phyloP scores from a whole-genome alignment of 352 stramenopile species.

The Globisporangium acanthophoron region DNA sequence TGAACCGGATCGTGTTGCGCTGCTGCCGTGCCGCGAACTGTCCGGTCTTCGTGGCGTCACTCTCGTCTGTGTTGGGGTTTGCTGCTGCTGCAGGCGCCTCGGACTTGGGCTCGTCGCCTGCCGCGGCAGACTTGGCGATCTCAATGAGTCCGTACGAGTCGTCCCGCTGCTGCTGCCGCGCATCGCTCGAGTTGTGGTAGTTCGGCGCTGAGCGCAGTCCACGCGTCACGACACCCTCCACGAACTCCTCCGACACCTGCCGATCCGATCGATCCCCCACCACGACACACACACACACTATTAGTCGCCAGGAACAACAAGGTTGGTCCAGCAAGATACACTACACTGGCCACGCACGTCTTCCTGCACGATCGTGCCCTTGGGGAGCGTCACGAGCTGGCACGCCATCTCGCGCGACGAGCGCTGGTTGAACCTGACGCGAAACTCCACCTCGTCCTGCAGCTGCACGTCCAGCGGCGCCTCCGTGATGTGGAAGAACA shows the following conservation, averaged over 20 bases:
- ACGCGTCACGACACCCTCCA: slow-evolving; percentile 62
- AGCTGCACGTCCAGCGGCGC: slow-evolving; percentile 61
- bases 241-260: slow-evolving; percentile 41
- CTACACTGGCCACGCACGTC: slow-evolving; percentile 22
- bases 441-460: slow-evolving; percentile 73
- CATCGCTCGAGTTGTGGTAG: slow-evolving; percentile 22
- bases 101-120: slow-evolving; percentile 4
- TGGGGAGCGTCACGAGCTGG: slow-evolving; percentile 56
- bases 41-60: background rate
- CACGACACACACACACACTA: background rate
- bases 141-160: slow-evolving; percentile 14
- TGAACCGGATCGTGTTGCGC: slow-evolving; percentile 51
- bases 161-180: slow-evolving; percentile 9
- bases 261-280: no score
- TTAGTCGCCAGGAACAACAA: background rate
- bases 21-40: slow-evolving; percentile 1
- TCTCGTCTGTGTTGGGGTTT: slow-evolving; percentile 1
- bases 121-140: slow-evolving; percentile 4
- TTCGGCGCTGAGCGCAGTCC: slow-evolving; percentile 31
- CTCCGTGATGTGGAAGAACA: slow-evolving; percentile 83
- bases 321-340: background rate
- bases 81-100: background rate
- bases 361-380: slow-evolving; percentile 72
- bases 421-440: slow-evolving; percentile 65
- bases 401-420: slow-evolving; percentile 69